Evolutionary conservation across 106 monocot genomes (phyloP), one percentile per base, ranked within the genome.

Genomic region (Dactylorhiza incarnata): DNA sequence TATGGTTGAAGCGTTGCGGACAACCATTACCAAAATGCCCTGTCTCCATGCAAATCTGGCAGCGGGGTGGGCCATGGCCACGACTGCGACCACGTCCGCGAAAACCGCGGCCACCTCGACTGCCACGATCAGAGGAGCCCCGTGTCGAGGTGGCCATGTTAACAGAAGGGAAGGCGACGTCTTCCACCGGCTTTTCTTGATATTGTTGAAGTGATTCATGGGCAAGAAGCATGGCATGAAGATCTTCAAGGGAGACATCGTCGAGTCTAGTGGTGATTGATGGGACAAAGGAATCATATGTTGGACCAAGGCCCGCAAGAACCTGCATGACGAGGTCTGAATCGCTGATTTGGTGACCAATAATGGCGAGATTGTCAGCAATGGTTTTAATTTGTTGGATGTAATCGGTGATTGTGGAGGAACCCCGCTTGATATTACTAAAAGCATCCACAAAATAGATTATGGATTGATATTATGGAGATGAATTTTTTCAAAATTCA

Each of bases 201-300:
- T 65, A 17, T 65, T 65, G 63, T 20, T 13, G 63, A 13, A 3
- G 63, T 17, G 0, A 13, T 2, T 65, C 63, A 5, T 65, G 63
- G 24, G 63, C 63, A 65, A 65, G 63, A 20, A n/a, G 63, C 63
- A 65, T 65, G 8, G 20, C 63, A 65, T 65, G 63, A 6, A 65
- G 63, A 17, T 65, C 63, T 65, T 65, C 63, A 65, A 65, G 63
- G 24, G 63, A 13, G 17, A 65, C 16, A 7, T 65, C 63, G 16
- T 65, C 63, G 0, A 65, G 63, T 65, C 63, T 17, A 2, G 63
- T 65, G 63, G 63, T 65, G 63, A n/a, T n/a, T n/a, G n/a, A n/a
- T n/a, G n/a, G n/a, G n/a, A n/a, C n/a, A n/a, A n/a, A n/a, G n/a
- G n/a, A 65, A 24, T 65, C 63, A 65, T 65, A 65, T 24, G 16